Conservation (phyloP, 2,329 filamentous ascomycete genomes). For the Macrophomina tecta region DNA sequence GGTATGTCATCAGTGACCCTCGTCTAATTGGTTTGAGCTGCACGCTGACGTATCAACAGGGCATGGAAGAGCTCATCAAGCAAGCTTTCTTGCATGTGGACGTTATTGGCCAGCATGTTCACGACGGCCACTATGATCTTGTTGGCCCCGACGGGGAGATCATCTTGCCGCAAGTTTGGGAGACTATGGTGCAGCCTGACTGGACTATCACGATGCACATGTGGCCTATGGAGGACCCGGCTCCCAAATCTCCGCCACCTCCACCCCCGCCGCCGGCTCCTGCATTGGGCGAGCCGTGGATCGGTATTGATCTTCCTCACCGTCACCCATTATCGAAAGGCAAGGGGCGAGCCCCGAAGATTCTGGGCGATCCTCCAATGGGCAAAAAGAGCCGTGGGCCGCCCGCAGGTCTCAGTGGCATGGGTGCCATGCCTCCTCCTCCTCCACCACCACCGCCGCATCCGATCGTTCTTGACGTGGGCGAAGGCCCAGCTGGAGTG, state of each 20-base stretch:
- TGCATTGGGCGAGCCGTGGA: constrained; percentile 20
- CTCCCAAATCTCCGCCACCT: constrained; percentile 23
- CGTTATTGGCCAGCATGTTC: constrained; percentile 52
- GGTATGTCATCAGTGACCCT: constrained; percentile 58
- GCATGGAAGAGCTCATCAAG: constrained; percentile 57
- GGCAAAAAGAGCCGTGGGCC: constrained; percentile 25
- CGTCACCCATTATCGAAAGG: constrained; percentile 21
- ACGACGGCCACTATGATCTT: constrained; percentile 55
- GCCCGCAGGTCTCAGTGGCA: constrained; percentile 25
- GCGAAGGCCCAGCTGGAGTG: neutral
- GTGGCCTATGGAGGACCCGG: constrained; percentile 53
- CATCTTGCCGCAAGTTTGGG: constrained; percentile 57
- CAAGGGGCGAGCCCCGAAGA: constrained; percentile 10
- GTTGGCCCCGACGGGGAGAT: constrained; percentile 56
- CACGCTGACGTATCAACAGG: constrained; percentile 38
- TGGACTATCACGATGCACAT: constrained; percentile 58
- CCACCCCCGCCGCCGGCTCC: constrained; percentile 16
- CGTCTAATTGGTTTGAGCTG: neutral
- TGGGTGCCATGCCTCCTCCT: constrained; percentile 30
- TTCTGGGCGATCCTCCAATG: constrained; percentile 23
- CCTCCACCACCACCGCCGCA: constrained; percentile 26
- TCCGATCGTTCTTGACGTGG: constrained; percentile 29
- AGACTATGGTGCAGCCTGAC: constrained; percentile 54
- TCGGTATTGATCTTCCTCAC: constrained; percentile 16
- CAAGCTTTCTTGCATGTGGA: constrained; percentile 57